A percentile compares a stretch with the other conserved stretches of the same genome.
Conservation (phyloP, 306 rosid species). For the Dalbergia cultrata region DNA sequence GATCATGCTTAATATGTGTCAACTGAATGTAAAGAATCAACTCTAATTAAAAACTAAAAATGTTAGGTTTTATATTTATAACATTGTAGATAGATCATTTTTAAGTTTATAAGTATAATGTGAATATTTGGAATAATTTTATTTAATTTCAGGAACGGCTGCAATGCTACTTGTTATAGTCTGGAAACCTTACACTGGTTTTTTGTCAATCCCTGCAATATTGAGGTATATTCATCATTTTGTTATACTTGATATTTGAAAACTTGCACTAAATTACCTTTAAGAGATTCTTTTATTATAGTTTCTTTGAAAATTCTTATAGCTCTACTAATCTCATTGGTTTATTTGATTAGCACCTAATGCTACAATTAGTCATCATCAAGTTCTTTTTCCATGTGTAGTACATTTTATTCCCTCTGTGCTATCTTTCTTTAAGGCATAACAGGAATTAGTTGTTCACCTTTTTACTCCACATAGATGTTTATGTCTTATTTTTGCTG, state of each 20-base stretch:
- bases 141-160: constrained; percentile 84
- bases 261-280: not conserved
- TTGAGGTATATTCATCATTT: constrained; percentile 67
- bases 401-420: constrained; percentile 9
- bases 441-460: constrained; percentile 22
- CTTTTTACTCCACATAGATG: constrained; percentile 10
- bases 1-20: constrained; percentile 15
- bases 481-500: constrained; percentile 39
- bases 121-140: constrained; percentile 37
- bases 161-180: constrained; percentile 91
- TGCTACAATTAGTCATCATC: constrained; percentile 20
- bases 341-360: constrained; percentile 21
- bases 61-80: constrained; percentile 20
- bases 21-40: constrained; percentile 37
- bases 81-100: not conserved
- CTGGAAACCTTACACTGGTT: constrained; percentile 85
- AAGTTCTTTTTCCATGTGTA: constrained; percentile 21
- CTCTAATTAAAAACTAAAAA: constrained; percentile 13
- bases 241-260: constrained; percentile 13
- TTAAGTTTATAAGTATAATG: constrained; percentile 26
- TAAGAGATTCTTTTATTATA: not conserved
- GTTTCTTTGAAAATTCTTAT: not conserved
- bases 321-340: not conserved
- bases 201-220: constrained; percentile 74
- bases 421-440: constrained; percentile 5